Evolutionary conservation across 2,329 filamentous ascomycete genomes (phyloP).

Genomic region (Phialemoniopsis sp.): DNA sequence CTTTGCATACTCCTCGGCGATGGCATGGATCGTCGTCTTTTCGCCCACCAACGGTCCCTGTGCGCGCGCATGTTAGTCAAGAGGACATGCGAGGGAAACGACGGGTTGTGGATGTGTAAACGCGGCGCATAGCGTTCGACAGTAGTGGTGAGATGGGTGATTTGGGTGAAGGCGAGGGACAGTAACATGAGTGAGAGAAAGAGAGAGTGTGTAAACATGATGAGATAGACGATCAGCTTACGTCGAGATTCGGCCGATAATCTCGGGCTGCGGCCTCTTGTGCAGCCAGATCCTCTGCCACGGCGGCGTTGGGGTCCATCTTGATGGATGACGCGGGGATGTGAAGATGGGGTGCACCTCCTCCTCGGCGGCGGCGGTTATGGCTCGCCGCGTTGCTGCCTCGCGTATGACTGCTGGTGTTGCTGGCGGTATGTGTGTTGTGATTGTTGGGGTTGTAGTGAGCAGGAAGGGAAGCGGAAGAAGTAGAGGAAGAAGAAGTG

Average conservation of each 20-base stretch:
- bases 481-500: constrained; percentile 17
- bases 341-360: constrained; percentile 52
- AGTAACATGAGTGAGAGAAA: constrained; percentile 1
- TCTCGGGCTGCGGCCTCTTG: constrained; percentile 58
- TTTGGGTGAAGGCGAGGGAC: background rate
- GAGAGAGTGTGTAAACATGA: too few relatives aligned
- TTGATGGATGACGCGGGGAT: constrained; percentile 31
- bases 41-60: constrained; percentile 82
- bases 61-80: constrained; percentile 2
- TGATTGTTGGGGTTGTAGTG: constrained; percentile 10
- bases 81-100: too few relatives aligned
- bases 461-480: constrained; percentile 8
- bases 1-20: constrained; percentile 82
- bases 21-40: constrained; percentile 70
- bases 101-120: too few relatives aligned
- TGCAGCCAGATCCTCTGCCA: constrained; percentile 42
- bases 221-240: constrained; percentile 22
- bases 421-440: constrained; percentile 6
- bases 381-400: constrained; percentile 7
- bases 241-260: constrained; percentile 54
- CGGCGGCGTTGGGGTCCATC: constrained; percentile 28
- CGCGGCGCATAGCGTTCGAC: too few relatives aligned
- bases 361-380: constrained; percentile 2
- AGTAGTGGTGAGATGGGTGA: background rate
- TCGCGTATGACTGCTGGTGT: constrained; percentile 7